Base-by-base conservation (phyloP, 2,329 filamentous ascomycete species). In the Monosporascus sp. region DNA sequence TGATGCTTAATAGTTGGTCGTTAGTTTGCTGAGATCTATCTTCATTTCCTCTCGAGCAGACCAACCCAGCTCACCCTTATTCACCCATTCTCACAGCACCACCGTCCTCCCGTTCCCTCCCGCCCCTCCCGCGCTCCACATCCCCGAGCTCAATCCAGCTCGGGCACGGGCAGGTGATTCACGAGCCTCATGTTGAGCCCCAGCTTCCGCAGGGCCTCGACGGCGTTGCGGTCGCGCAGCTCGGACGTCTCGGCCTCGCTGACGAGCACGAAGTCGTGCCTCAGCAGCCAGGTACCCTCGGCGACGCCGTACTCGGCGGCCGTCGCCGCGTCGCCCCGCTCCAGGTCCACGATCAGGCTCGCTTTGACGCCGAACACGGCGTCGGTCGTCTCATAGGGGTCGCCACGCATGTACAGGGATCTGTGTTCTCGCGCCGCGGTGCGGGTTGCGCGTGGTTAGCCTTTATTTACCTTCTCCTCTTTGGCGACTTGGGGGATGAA, bases 301-400 rank as follows among this genome's bases (percentile, higher is more conserved):
- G 79, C 68, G 6, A 91, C 82, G 17, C 74, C 78, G 65, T 91
- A 88, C 63, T 82, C 74, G 59, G 76, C 69, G 0, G 86, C 82
- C 53, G 78, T 78, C 45, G 77, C 76, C 37, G 67, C 77, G 70
- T 72, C 74, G 49, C 60, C 82, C 74, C 63, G 78, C 72, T 56
- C 77, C 60, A 71, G 73, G 59, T 89, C 86, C 16, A 91, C 78
- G n/a, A 90, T 73, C 14, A 95, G 75, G 27, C 86, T 89, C 66
- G 90, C 79, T 69, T 95, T 96, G 53, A 95, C 89, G 20, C 90
- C 90, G 62, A 95, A 95, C 1, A 95, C 90, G 0, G 89, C 88
- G 65, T 95, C 90, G 0, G 87, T 89, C 1, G 83, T 88, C 73
- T 93, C 89, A 66, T 93, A 94, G 1, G 87, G 87, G 62, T 93